Evolutionary conservation across 768 basidiomycete species (phyloP).

Genomic region (Gautieria morchelliformis): DNA sequence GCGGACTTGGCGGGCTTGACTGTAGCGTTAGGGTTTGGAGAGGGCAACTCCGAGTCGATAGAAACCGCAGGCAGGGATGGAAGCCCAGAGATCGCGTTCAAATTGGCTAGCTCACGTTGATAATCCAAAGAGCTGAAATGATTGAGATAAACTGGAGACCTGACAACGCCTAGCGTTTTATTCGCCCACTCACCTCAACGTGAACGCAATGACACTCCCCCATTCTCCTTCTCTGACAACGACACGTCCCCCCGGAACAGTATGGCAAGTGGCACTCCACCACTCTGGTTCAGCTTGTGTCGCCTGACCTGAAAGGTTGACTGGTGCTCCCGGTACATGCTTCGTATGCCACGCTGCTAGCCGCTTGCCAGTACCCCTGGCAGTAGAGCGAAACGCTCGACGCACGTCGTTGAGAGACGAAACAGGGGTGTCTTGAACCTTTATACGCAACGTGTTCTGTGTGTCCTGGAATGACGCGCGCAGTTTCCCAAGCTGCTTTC

Average conservation of each 20-base stretch:
- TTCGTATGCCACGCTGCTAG: constrained; percentile 57
- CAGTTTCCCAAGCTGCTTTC: constrained; percentile 36
- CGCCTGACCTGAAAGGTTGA: constrained; percentile 12
- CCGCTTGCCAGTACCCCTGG: constrained; percentile 43
- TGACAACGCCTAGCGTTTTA: background rate
- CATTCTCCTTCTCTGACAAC: constrained; percentile 63
- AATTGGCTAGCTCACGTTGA: constrained; percentile 28
- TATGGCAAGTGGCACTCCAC: constrained; percentile 55
- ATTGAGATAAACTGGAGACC: constrained; percentile 3
- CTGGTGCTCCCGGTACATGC: constrained; percentile 32
- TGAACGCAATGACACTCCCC: constrained; percentile 74
- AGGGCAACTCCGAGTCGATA: constrained; percentile 4
- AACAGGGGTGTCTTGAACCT: constrained; percentile 38
- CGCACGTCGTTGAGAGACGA: constrained; percentile 53
- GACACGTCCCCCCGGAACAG: constrained; percentile 55
- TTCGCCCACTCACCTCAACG: constrained; percentile 41
- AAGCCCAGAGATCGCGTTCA: constrained; percentile 12
- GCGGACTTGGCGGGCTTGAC: constrained; percentile 36
- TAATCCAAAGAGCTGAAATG: constrained; percentile 49
- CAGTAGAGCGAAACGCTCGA: constrained; percentile 43
- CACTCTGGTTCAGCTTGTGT: constrained; percentile 46
- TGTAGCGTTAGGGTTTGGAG: constrained; percentile 15
- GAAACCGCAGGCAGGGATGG: constrained; percentile 1
- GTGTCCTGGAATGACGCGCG: constrained; percentile 47
- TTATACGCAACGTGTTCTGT: constrained; percentile 50